These are phyloP conservation scores for Suhomyces chickasaworum DNA, from an alignment of 1,139 yeast genomes.

Conservation along the genomic window DNA sequence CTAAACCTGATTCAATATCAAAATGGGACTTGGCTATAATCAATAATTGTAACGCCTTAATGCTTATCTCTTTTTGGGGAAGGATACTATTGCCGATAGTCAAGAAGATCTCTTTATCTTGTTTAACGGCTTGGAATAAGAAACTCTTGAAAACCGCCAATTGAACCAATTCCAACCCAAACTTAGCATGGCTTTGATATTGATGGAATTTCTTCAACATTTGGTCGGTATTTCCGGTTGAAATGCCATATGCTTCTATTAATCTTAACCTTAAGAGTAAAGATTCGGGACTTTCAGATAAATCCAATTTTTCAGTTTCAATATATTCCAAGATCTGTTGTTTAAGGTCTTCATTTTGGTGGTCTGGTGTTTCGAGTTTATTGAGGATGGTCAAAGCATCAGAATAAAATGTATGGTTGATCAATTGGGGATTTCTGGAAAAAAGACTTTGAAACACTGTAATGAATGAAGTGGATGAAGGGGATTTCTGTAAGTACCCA, in stretches of 20 bases:
- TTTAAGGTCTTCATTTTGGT: neutral
- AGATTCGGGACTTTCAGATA: constrained; percentile 27
- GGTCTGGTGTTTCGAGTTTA: neutral
- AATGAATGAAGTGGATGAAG: constrained; percentile 12
- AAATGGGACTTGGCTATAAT: constrained; percentile 52
- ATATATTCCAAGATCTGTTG: constrained; percentile 20
- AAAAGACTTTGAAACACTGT: constrained; percentile 12
- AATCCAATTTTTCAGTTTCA: constrained; percentile 29
- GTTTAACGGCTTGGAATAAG: constrained; percentile 42
- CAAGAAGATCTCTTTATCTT: constrained; percentile 33
- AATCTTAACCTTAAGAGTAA: constrained; percentile 28
- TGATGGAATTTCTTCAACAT: constrained; percentile 36
- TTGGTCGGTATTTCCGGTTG: constrained; percentile 29
- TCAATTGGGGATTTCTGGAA: constrained; percentile 1
- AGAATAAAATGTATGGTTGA: constrained; percentile 3
- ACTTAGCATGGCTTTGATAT: constrained; percentile 39
- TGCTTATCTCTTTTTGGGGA: constrained; percentile 37
- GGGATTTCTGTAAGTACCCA: constrained; percentile 2
- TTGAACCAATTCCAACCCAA: constrained; percentile 41
- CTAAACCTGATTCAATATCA: constrained; percentile 47
- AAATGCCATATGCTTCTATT: constrained; percentile 42
- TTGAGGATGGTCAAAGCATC: constrained; percentile 7
- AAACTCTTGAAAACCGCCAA: constrained; percentile 23
- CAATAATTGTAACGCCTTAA: constrained; percentile 43
- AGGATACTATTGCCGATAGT: constrained; percentile 49